Base-by-base conservation (phyloP, 495 filamentous ascomycete species). In the Podospora conica region DNA sequence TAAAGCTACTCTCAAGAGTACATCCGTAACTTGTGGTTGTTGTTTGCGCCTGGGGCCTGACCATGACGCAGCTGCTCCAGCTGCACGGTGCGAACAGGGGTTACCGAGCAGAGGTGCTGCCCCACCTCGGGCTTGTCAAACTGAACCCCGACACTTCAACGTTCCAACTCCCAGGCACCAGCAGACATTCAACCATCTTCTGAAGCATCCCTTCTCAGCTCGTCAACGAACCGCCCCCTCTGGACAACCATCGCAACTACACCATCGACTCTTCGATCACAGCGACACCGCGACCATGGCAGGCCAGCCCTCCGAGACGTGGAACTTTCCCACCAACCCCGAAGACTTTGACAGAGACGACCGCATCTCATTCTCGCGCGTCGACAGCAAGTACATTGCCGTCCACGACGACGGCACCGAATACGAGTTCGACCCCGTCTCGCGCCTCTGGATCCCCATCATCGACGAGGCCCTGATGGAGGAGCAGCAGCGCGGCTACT, bases 401-500 rank as follows among this genome's bases (percentile, higher is more conserved):
- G 93, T 96, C 63, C 87, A 91, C 25, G 91, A 93, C 18, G 87
- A 93, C 75, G 93, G 91, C 22, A 82, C 86, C 59, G 93, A 97
- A 72, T 97, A 87, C 77, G 90, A 92, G 70, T 97, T 85, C 77
- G 87, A 95, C 75, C 79, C 82, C 11, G 83, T 76, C 12, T 72
- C 90, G 64, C 88, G 86, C 80, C 85, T 90, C 78, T 98, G 94
- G 94, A 83, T 93, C 58, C 87, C 87, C 61, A 83, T 86, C 70
- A 84, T 92, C 65, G 92, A 96, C 73, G 91, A 95, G 71, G 87
- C 87, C 21, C 76, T 94, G n/a, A 80, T 93, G 48, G 86, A 88
- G 66, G 82, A 90, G 74, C 93, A 97, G 69, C 86, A 88, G 75
- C 82, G 85, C 69, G 90, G 87, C 3, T 96, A 96, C 74, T 68